Percentiles rank a stretch among this genome's conserved stretches.
These are phyloP conservation scores for Botrytis squamosa DNA, from an alignment of 2,329 filamentous ascomycete genomes.

Conservation along the genomic window DNA sequence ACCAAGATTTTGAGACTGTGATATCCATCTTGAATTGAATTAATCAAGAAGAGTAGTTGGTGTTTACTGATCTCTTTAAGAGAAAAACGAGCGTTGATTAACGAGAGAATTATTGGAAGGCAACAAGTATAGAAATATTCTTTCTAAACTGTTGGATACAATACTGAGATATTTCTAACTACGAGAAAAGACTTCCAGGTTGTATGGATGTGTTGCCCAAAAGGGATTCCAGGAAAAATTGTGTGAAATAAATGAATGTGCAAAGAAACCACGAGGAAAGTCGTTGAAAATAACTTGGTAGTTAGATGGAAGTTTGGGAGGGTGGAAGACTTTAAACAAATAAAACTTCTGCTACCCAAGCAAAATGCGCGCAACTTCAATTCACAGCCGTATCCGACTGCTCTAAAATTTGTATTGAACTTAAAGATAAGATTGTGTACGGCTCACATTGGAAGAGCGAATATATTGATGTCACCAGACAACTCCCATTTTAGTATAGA, in stretches of 20 bases:
- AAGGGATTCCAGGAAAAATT: background rate
- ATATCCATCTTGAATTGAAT: conserved; percentile 1
- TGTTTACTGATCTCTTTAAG: background rate
- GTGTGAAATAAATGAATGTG: no score
- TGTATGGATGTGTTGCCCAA: background rate
- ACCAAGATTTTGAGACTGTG: background rate
- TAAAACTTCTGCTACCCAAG: background rate
- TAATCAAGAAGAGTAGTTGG: background rate
- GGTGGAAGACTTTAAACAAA: background rate
- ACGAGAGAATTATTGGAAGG: background rate
- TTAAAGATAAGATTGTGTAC: background rate
- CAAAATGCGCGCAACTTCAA: background rate
- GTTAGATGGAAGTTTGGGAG: background rate
- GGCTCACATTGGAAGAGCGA: background rate
- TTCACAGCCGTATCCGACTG: background rate
- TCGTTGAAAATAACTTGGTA: background rate
- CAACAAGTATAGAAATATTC: background rate
- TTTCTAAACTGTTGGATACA: background rate
- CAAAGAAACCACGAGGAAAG: background rate
- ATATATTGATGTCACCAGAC: background rate
- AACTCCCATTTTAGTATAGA: fast-evolving
- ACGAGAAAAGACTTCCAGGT: background rate
- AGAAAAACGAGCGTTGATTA: background rate
- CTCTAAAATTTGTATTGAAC: background rate
- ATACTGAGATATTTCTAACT: background rate